Conservation (phyloP, 257 asterid genomes). For the Scutellaria barbata region DNA sequence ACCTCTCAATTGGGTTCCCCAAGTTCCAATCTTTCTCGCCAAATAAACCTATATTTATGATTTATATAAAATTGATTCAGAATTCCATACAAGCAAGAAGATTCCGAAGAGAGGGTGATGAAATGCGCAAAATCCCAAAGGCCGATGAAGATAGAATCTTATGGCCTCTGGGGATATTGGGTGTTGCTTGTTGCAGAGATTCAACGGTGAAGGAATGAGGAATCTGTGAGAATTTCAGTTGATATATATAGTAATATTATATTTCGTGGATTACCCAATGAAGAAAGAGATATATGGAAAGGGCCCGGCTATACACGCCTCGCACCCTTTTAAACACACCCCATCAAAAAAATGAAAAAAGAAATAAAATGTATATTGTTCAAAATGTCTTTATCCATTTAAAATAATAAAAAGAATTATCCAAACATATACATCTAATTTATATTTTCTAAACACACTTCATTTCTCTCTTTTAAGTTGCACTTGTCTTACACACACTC, state of each 20-base stretch:
- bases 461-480: no score
- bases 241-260: no score
- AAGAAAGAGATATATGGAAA: background rate
- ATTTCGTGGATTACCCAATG: conserved; percentile 23
- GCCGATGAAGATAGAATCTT: conserved; percentile 29
- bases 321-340: no score
- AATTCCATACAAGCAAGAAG: conserved; percentile 33
- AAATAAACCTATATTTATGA: background rate
- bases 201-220: conserved; percentile 26
- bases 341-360: no score
- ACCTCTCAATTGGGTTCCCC: conserved; percentile 29
- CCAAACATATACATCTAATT: no score
- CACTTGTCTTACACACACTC: no score
- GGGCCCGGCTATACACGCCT: no score
- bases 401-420: no score
- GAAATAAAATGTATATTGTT: no score
- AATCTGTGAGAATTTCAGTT: conserved; percentile 32
- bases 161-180: conserved; percentile 27
- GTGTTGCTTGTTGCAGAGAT: conserved; percentile 36
- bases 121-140: conserved; percentile 33
- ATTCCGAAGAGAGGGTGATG: conserved; percentile 29
- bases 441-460: no score
- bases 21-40: conserved; percentile 38
- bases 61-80: conserved; percentile 13
- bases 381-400: no score